Evolutionary conservation across 164 flowering plant species (phyloP).

Genomic region (Dillenia turbinata): DNA sequence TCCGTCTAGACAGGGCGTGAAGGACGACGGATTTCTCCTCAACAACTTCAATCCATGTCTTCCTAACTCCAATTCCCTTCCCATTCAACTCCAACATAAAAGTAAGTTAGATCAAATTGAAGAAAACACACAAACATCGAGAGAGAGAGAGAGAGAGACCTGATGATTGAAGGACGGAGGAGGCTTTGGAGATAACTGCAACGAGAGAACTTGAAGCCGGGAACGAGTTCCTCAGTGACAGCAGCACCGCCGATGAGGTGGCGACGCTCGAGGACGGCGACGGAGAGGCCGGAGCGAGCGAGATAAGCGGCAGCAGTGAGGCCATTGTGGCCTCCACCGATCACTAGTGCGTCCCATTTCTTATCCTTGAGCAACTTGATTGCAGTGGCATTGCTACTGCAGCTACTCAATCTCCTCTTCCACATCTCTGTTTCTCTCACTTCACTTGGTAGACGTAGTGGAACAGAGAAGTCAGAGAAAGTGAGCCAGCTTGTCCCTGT

Average conservation of each 20-base stretch:
- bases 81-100: background rate
- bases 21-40: constrained; percentile 84
- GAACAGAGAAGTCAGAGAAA: too few relatives aligned
- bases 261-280: constrained; percentile 91
- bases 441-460: background rate
- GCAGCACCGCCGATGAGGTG: constrained; percentile 93
- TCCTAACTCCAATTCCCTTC: constrained; percentile 68
- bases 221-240: constrained; percentile 87
- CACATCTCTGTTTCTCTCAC: background rate
- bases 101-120: background rate
- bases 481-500: too few relatives aligned
- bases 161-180: constrained; percentile 83
- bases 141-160: constrained; percentile 26
- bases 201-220: constrained; percentile 93
- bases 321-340: constrained; percentile 98
- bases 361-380: constrained; percentile 10
- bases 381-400: background rate
- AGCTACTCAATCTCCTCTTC: background rate
- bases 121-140: background rate
- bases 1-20: constrained; percentile 90
- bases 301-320: constrained; percentile 89
- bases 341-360: constrained; percentile 87
- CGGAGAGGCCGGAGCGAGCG: constrained; percentile 89
- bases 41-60: constrained; percentile 85
- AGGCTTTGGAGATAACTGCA: constrained; percentile 98